These are phyloP conservation scores for Arachnomyces sp. DNA, from an alignment of 2,329 filamentous ascomycete genomes.

Conservation along the genomic window DNA sequence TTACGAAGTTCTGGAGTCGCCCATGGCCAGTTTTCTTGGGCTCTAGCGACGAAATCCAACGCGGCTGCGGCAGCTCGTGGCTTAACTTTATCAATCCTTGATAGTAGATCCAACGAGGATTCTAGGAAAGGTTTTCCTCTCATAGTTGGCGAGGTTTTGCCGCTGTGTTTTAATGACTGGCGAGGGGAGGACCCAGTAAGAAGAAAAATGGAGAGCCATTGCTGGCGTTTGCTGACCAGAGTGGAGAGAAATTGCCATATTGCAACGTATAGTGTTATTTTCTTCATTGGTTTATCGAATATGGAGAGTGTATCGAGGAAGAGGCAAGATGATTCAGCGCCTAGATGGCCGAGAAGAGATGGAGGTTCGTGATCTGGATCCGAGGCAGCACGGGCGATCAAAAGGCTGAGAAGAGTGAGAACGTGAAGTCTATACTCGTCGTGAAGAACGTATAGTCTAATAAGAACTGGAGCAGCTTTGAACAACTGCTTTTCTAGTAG, in stretches of 20 bases:
- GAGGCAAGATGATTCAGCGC: slow-evolving; percentile 70
- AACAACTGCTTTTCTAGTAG: slow-evolving; percentile 72
- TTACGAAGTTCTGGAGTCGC: slow-evolving; percentile 72
- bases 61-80: slow-evolving; percentile 64
- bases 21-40: slow-evolving; percentile 95
- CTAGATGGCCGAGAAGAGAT: slow-evolving; percentile 88
- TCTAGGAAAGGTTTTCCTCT: slow-evolving; percentile 61
- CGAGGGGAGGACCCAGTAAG: slow-evolving; percentile 81
- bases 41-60: slow-evolving; percentile 76
- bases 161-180: slow-evolving; percentile 55
- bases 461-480: slow-evolving; percentile 68
- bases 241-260: slow-evolving; percentile 83
- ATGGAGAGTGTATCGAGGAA: slow-evolving; percentile 73
- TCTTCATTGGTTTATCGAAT: slow-evolving; percentile 65
- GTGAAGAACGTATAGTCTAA: slow-evolving; percentile 65
- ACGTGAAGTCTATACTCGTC: slow-evolving; percentile 59
- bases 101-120: slow-evolving; percentile 64
- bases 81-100: slow-evolving; percentile 56
- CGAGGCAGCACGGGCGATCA: slow-evolving; percentile 64
- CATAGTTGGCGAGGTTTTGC: slow-evolving; percentile 42
- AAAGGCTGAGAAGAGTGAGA: slow-evolving; percentile 61
- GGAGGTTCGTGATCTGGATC: slow-evolving; percentile 64
- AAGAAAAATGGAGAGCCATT: slow-evolving; percentile 91
- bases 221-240: slow-evolving; percentile 81
- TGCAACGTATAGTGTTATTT: slow-evolving; percentile 50